These are phyloP conservation scores for Takakia lepidozioides DNA, from an alignment of 225 moss, liverwort and hornwort species.

Conservation along the genomic window DNA sequence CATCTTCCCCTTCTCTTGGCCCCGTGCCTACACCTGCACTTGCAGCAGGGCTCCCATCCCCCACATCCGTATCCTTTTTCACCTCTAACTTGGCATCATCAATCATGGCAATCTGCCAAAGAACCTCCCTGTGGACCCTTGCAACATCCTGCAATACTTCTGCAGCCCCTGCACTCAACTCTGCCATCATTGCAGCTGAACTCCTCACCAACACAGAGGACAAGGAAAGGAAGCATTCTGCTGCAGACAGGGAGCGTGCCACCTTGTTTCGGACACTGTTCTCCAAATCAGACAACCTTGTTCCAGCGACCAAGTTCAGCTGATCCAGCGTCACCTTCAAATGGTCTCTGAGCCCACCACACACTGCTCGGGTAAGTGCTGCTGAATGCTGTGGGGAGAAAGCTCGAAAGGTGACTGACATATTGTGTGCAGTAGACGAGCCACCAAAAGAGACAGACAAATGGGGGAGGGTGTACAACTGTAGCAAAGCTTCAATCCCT, in stretches of 20 bases:
- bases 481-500: slow-evolving; percentile 84
- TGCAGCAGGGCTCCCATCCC: slow-evolving; percentile 42
- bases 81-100: slow-evolving; percentile 80
- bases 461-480: slow-evolving; percentile 84
- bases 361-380: slow-evolving; percentile 75
- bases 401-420: slow-evolving; percentile 94
- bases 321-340: slow-evolving; percentile 58
- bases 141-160: slow-evolving; percentile 68
- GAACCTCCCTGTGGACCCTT: slow-evolving; percentile 69
- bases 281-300: slow-evolving; percentile 69
- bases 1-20: slow-evolving; percentile 84
- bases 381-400: slow-evolving; percentile 89
- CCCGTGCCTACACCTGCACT: slow-evolving; percentile 59
- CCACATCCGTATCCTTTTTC: slow-evolving; percentile 65
- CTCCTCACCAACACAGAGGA: slow-evolving; percentile 87
- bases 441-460: slow-evolving; percentile 92
- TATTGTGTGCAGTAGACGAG: slow-evolving; percentile 89
- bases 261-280: slow-evolving; percentile 46
- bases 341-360: slow-evolving; percentile 67
- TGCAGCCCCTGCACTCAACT: slow-evolving; percentile 65
- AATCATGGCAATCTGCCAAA: slow-evolving; percentile 79
- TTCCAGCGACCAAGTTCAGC: slow-evolving; percentile 44
- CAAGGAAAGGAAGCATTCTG: slow-evolving; percentile 87
- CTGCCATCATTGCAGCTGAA: slow-evolving; percentile 82
- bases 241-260: slow-evolving; percentile 66